Evolutionary conservation across 2,329 filamentous ascomycete genomes (phyloP).

Genomic region (Neurospora crassa): DNA sequence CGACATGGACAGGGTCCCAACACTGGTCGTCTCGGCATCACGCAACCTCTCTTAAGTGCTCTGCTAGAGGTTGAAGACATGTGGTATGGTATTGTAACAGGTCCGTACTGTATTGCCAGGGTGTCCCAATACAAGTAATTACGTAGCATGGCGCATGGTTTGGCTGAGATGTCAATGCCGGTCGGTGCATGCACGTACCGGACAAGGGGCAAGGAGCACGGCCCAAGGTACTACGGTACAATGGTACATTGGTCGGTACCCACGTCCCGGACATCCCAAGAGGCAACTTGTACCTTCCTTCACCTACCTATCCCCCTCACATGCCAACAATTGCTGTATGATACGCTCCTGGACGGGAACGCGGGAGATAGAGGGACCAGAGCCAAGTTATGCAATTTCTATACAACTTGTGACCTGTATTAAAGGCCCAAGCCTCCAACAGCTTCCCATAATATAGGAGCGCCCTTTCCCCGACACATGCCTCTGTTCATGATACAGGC

Average conservation of each 20-base stretch:
- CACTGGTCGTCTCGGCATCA: conserved; percentile 2
- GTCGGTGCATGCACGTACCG: neutral
- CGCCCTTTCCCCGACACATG: neutral
- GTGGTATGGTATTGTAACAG: neutral
- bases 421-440: neutral
- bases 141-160: neutral
- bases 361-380: no score
- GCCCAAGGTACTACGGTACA: neutral
- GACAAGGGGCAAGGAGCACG: neutral
- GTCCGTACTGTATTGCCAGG: neutral
- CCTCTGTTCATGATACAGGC: neutral
- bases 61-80: neutral
- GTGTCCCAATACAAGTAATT: neutral
- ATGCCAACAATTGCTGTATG: neutral
- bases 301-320: neutral
- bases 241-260: neutral
- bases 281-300: neutral
- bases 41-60: neutral
- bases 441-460: neutral
- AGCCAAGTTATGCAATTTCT: neutral
- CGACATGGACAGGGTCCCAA: conserved; percentile 4
- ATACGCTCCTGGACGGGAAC: no score
- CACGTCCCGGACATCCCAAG: neutral
- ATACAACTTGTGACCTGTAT: neutral
- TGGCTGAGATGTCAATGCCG: neutral